phyloP scores from a whole-genome alignment of 768 basidiomycete species.

The Termitomyces sp. region DNA sequence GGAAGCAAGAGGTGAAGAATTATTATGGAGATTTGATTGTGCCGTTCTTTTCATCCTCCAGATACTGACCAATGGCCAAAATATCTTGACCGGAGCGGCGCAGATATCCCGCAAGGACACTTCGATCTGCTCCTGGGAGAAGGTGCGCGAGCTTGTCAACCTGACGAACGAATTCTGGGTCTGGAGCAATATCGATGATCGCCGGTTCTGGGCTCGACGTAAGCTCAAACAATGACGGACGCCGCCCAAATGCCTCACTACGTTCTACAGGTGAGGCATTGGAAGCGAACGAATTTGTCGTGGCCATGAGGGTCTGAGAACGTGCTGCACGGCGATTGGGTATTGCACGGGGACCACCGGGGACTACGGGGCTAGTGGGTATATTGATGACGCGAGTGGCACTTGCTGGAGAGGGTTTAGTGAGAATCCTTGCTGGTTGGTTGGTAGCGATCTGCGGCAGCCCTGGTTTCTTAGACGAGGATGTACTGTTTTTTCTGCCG shows the following conservation, averaged over 20 bases:
- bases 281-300: slow-evolving; percentile 27
- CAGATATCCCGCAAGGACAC: slow-evolving; percentile 67
- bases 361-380: slow-evolving; percentile 49
- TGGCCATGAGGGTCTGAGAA: slow-evolving; percentile 61
- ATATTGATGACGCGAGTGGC: slow-evolving; percentile 31
- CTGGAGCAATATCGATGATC: slow-evolving; percentile 34
- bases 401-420: slow-evolving; percentile 20
- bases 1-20: slow-evolving; percentile 19
- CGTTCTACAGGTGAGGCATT: slow-evolving; percentile 23
- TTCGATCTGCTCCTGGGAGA: slow-evolving; percentile 69
- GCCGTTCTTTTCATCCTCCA: slow-evolving; percentile 82
- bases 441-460: slow-evolving; percentile 21
- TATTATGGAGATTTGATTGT: slow-evolving; percentile 33
- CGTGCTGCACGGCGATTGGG: slow-evolving; percentile 55
- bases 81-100: slow-evolving; percentile 76
- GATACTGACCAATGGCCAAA: slow-evolving; percentile 81
- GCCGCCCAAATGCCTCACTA: slow-evolving; percentile 27
- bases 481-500: slow-evolving; percentile 63
- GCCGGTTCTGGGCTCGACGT: slow-evolving; percentile 22
- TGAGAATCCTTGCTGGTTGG: slow-evolving; percentile 22
- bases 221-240: slow-evolving; percentile 38
- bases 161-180: slow-evolving; percentile 60
- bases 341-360: slow-evolving; percentile 73
- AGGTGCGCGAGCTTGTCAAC: slow-evolving; percentile 70
- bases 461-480: slow-evolving; percentile 22